phyloP scores from a whole-genome alignment of 768 basidiomycete genomes.

The Lepiota brunneoincarnata region DNA sequence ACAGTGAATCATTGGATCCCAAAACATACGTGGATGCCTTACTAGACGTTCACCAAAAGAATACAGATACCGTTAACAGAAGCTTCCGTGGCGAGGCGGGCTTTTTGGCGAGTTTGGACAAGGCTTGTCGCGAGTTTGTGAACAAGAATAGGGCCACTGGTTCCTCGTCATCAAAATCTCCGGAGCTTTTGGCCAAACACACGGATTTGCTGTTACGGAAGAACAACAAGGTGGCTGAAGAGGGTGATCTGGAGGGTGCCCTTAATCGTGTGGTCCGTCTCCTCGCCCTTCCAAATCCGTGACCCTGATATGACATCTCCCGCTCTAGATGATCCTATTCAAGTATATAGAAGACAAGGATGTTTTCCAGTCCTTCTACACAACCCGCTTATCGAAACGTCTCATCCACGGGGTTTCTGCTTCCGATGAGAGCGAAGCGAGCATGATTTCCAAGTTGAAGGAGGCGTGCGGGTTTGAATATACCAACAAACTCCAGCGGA shows the following conservation, averaged over 20 bases:
- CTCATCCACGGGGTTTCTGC: slow-evolving; percentile 89
- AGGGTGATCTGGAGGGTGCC: slow-evolving; percentile 85
- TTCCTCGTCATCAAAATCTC: slow-evolving; percentile 80
- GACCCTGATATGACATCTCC: slow-evolving; percentile 20
- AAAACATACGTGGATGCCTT: slow-evolving; percentile 94
- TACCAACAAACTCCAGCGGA: slow-evolving; percentile 91
- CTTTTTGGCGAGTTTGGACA: slow-evolving; percentile 90
- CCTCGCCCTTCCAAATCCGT: slow-evolving; percentile 28
- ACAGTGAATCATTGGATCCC: slow-evolving; percentile 72
- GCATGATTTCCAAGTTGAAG: slow-evolving; percentile 98
- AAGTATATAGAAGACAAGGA: slow-evolving; percentile 99
- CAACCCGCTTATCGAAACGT: slow-evolving; percentile 89
- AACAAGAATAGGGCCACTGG: slow-evolving; percentile 92
- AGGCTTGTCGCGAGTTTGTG: slow-evolving; percentile 94
- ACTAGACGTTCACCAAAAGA: slow-evolving; percentile 89
- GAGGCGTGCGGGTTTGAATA: slow-evolving; percentile 97
- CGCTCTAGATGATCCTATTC: slow-evolving; percentile 88
- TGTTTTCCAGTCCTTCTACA: slow-evolving; percentile 98
- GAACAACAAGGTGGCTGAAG: slow-evolving; percentile 94
- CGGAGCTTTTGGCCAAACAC: slow-evolving; percentile 90
- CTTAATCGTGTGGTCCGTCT: slow-evolving; percentile 81
- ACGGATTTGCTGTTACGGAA: slow-evolving; percentile 87
- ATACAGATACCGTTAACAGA: slow-evolving; percentile 80
- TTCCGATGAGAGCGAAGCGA: slow-evolving; percentile 94
- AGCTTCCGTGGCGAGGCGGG: slow-evolving; percentile 92